Base-by-base conservation (phyloP, 169 alveolate genomes). In the Cryptosporidium sp. region DNA sequence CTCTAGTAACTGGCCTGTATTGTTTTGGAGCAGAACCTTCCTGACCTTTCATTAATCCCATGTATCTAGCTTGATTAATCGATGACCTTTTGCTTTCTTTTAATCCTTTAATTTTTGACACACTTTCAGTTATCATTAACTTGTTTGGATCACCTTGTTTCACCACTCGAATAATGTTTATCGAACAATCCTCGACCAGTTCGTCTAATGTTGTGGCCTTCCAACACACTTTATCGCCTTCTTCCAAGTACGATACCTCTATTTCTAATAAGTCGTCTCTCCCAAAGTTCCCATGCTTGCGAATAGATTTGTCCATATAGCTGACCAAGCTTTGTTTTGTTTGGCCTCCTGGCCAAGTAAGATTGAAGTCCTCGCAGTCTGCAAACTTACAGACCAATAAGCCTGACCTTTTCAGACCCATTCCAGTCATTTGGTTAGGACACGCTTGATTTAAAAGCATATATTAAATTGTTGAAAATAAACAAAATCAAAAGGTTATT, bases 271-370 rank as follows among this genome's bases (percentile, higher is more conserved):
- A 26, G 9, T 59, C 80, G 14, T 65, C 50, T 18, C 39, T 14
- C 1, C 18, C 3, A 41, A 80, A 62, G 6, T 33, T 31, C 21
- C 73, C 80, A 80, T 21, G 68, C 18, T 16, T 41, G 7, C 75
- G 61, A 41, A 80, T 80, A 12, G 75, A 80, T 21, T 10, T 26
- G 12, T 80, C 52, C 26, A 80, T 26, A 39, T 62, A 80, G 3
- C 18, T 29, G 3, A 62, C 12, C 9, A 65, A 21, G 14, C 10
- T 43, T 23, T 59, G 68, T 14, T 62, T 59, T 39, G 68, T 18
- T 18, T 65, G 55, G 3, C 75, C 80, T 23, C 67, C 59, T 41
- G 80, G 80, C 89, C 89, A 80, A 59, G 89, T 80, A 12, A 80
- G 35, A 10, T 65, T 80, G 2, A 59, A 52, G 35, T 80, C 80